These are phyloP conservation scores for Globisporangium rhizosaccharum DNA, from an alignment of 352 stramenopile genomes.

Conservation along the genomic window DNA sequence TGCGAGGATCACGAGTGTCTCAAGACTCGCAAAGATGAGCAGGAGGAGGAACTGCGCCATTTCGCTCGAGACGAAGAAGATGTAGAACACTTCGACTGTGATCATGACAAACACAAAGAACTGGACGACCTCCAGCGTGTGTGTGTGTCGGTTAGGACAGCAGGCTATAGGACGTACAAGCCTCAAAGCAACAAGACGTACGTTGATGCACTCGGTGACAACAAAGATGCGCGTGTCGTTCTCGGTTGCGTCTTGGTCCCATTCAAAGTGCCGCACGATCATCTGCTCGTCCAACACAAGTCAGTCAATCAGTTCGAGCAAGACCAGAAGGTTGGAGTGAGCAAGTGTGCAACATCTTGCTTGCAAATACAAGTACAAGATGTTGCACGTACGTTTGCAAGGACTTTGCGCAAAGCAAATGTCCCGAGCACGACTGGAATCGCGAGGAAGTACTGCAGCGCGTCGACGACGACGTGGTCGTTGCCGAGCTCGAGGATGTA, in stretches of 20 bases:
- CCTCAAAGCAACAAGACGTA: constrained; percentile 3
- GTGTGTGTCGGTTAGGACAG: not conserved
- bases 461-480: constrained; percentile 41
- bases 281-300: constrained; percentile 23
- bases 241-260: constrained; percentile 57
- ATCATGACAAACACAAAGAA: constrained; percentile 72
- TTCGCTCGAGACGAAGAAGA: constrained; percentile 67
- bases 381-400: constrained; percentile 54
- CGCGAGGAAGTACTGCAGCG: constrained; percentile 52
- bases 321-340: not conserved
- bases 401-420: constrained; percentile 66
- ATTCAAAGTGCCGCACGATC: constrained; percentile 70
- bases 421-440: constrained; percentile 69
- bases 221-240: constrained; percentile 79
- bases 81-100: constrained; percentile 77
- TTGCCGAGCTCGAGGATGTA: constrained; percentile 54
- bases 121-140: constrained; percentile 10
- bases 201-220: constrained; percentile 68
- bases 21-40: constrained; percentile 61
- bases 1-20: constrained; percentile 49
- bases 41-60: constrained; percentile 63
- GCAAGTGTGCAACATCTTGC: not conserved
- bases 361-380: not conserved
- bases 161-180: not conserved
- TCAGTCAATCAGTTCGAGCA: too few relatives aligned